These are phyloP conservation scores for Pythium scleroteichum DNA, from an alignment of 352 stramenopile species.

Conservation along the genomic window DNA sequence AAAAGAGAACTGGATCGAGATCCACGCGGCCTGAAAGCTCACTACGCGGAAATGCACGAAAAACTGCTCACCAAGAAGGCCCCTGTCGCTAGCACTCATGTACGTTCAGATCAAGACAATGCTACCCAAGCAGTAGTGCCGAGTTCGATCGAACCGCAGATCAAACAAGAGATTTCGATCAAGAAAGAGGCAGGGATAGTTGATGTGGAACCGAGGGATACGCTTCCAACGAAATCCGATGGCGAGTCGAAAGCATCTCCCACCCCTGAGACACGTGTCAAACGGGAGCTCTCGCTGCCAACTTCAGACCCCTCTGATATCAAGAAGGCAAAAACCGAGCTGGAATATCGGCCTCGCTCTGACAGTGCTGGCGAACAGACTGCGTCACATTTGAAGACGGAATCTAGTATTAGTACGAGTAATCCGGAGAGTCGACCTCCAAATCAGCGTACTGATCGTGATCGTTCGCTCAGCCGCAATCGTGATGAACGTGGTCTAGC, in stretches of 20 bases:
- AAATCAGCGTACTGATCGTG: not conserved
- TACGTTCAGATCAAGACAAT: not conserved
- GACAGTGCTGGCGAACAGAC: too few species aligned
- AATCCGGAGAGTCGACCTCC: too few species aligned
- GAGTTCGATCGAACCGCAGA: not conserved
- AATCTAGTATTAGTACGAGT: too few species aligned
- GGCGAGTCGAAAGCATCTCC: not conserved
- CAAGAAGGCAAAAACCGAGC: not conserved
- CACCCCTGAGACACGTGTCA: not conserved
- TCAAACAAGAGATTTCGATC: not conserved
- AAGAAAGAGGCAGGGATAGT: not conserved
- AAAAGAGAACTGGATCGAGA: conserved; percentile 26
- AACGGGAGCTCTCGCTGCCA: not conserved
- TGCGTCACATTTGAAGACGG: too few species aligned
- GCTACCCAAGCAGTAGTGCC: not conserved
- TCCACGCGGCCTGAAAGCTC: conserved; percentile 32
- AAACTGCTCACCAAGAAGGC: conserved; percentile 50
- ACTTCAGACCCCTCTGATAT: not conserved
- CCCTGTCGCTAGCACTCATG: not conserved
- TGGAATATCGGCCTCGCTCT: not conserved
- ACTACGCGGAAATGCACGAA: conserved; percentile 76
- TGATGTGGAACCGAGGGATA: not conserved
- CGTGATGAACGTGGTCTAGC: not conserved
- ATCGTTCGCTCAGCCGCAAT: conserved; percentile 14
- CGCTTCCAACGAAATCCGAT: not conserved